phyloP scores from a whole-genome alignment of 202 grass and related monocot genomes.

The Setaria viridis region DNA sequence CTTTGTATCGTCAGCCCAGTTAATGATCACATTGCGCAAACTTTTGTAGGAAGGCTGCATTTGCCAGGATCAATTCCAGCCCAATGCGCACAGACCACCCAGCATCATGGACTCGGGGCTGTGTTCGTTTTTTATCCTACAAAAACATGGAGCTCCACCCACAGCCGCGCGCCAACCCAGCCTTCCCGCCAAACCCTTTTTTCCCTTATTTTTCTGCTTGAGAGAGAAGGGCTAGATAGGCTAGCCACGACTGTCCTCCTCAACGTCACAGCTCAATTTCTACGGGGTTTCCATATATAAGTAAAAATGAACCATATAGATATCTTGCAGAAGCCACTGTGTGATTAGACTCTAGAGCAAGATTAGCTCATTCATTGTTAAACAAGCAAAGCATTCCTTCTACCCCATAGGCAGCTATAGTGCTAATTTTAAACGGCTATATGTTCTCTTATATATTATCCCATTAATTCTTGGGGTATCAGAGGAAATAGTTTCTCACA shows the following conservation, averaged over 20 bases:
- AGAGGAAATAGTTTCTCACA: neutral
- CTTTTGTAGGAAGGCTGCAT: too few relatives aligned
- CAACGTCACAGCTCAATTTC: too few relatives aligned
- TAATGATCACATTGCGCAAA: neutral
- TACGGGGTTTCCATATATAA: neutral
- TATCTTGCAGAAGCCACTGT: neutral
- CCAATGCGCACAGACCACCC: too few relatives aligned
- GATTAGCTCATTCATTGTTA: neutral
- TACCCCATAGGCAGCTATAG: neutral
- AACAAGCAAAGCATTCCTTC: neutral
- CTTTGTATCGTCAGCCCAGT: neutral
- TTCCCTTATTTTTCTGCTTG: too few relatives aligned
- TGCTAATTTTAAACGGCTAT: neutral
- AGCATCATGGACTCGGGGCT: too few relatives aligned
- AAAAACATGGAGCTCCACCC: too few relatives aligned
- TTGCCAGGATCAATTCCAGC: too few relatives aligned
- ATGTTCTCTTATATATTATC: neutral
- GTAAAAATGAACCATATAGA: neutral
- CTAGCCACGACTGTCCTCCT: too few relatives aligned
- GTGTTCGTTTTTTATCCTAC: too few relatives aligned
- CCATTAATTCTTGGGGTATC: accelerated
- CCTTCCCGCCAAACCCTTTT: too few relatives aligned
- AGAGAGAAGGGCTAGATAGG: too few relatives aligned
- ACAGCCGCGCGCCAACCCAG: too few relatives aligned
- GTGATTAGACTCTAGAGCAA: neutral